phyloP scores from a whole-genome alignment of 129 eudicot species.

The Artemisia tridentata region DNA sequence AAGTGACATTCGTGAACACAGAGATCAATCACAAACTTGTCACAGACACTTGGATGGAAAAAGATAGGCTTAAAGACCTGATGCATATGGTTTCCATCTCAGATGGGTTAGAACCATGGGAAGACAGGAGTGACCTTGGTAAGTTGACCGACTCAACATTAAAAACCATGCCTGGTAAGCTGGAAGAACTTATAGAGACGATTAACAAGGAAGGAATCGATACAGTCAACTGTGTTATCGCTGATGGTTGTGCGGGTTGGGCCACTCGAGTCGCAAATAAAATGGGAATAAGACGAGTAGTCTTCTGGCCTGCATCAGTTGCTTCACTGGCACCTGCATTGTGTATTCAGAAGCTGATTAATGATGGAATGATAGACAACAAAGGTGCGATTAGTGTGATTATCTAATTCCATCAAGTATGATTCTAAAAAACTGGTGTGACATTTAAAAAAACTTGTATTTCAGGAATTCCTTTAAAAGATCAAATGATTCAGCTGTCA shows the following conservation, averaged over 20 bases:
- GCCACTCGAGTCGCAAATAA: too few species aligned
- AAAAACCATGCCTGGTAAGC: slow-evolving; percentile 6
- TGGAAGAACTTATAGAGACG: slow-evolving; percentile 25
- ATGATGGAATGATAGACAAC: too few species aligned
- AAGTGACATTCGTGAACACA: slow-evolving; percentile 23
- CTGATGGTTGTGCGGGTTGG: too few species aligned
- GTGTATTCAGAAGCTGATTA: too few species aligned
- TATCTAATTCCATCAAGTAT: too few species aligned
- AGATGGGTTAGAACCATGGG: slow-evolving; percentile 35
- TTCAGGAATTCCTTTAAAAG: slow-evolving; percentile 37
- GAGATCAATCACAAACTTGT: slow-evolving; percentile 24
- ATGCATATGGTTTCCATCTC: neutral
- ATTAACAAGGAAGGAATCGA: slow-evolving; percentile 25
- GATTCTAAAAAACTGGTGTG: too few species aligned
- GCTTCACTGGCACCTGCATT: too few species aligned
- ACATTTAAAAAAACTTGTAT: neutral
- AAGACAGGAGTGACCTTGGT: slow-evolving; percentile 28
- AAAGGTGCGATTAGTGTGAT: too few species aligned
- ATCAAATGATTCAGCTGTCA: slow-evolving; percentile 41
- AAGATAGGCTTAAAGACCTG: slow-evolving; percentile 6
- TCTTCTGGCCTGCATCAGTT: too few species aligned
- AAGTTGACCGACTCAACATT: slow-evolving; percentile 19
- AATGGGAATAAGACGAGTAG: too few species aligned
- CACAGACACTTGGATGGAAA: slow-evolving; percentile 6
- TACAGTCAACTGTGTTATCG: too few species aligned